Evolutionary conservation across 352 stramenopile genomes (phyloP), one percentile per base, ranked within the genome.

Genomic region (Phytophthora podocarpi): DNA sequence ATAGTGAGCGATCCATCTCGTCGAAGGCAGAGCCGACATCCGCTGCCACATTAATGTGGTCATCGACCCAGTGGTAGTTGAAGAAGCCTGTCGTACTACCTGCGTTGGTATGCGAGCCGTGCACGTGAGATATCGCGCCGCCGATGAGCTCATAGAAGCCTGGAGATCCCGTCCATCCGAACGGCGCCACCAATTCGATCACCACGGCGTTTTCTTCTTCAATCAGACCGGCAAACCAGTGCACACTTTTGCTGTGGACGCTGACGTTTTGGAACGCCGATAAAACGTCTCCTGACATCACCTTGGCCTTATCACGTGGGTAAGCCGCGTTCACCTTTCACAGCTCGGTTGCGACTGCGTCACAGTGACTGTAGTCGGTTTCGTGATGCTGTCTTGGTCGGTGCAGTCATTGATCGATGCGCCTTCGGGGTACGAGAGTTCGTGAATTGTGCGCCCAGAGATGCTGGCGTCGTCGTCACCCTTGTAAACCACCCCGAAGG

Each of bases 361-460:
- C 36, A n/a, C 40, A 70, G 15, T 70, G 48, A n/a, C 5, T 28
- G 35, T 59, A 62, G 4, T 58, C 48, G n/a, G n/a, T n/a, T n/a
- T n/a, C n/a, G n/a, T n/a, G n/a, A n/a, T n/a, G n/a, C n/a, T n/a
- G n/a, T n/a, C n/a, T n/a, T 5, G 62, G 34, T 8, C 37, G n/a
- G 50, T 55, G 45, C 1, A 30, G 21, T 67, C 64, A n/a, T 63
- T 63, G 15, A 67, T 67, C 4, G 63, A 72, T 4, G 24, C n/a
- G 15, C 39, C 18, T 23, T 39, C 28, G 0, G 31, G 31, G 9
- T 24, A 42, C 20, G 31, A 32, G 1, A 54, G 20, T 20, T 60
- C 50, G 21, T 67, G 47, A 27, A 62, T 55, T 11, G 35, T 61
- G 2, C 54, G 42, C 8, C 42, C 53, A 1, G 26, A 15, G 6